Conservation (phyloP, 2,329 filamentous ascomycete species). For the Colletotrichum abscissum region DNA sequence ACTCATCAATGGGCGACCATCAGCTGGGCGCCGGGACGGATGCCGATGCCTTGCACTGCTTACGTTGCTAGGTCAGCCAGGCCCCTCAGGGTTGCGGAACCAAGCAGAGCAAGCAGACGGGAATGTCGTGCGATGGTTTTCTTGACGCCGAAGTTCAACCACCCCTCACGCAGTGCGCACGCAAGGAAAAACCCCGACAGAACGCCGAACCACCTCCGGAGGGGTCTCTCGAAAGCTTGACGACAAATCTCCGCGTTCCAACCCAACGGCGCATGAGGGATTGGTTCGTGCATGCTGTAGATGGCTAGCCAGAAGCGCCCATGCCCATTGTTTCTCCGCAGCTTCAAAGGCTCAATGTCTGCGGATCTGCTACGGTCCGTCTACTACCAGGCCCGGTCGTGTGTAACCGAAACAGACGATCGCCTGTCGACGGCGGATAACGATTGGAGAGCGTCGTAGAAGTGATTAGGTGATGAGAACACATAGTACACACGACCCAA, state of each 20-base stretch:
- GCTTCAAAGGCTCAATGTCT: too few species aligned
- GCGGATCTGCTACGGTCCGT: not conserved
- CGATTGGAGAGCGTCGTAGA: constrained; percentile 6
- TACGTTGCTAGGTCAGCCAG: not conserved
- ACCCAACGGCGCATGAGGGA: constrained; percentile 9
- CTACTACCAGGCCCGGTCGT: not conserved
- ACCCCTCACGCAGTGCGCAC: constrained; percentile 6
- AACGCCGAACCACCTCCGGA: constrained; percentile 32
- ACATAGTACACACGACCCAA: not conserved
- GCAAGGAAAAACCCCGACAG: constrained; percentile 21
- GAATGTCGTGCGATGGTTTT: not conserved
- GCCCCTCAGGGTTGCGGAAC: not conserved
- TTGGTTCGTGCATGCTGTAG: not conserved
- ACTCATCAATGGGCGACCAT: not conserved
- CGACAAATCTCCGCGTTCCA: constrained; percentile 35
- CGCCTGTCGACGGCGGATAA: not conserved
- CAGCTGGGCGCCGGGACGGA: not conserved
- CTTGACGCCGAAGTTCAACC: constrained; percentile 10
- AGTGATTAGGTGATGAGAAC: constrained; percentile 20
- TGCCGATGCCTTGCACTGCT: not conserved
- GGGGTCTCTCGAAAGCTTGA: constrained; percentile 23
- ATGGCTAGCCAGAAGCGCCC: not conserved
- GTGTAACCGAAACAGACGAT: constrained; percentile 10
- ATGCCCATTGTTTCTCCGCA: constrained; percentile 16
- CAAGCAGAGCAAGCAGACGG: not conserved